A percentile compares a stretch with the other conserved stretches of the same genome.
Conservation (phyloP, 768 basidiomycete genomes). For the Russula abietina region DNA sequence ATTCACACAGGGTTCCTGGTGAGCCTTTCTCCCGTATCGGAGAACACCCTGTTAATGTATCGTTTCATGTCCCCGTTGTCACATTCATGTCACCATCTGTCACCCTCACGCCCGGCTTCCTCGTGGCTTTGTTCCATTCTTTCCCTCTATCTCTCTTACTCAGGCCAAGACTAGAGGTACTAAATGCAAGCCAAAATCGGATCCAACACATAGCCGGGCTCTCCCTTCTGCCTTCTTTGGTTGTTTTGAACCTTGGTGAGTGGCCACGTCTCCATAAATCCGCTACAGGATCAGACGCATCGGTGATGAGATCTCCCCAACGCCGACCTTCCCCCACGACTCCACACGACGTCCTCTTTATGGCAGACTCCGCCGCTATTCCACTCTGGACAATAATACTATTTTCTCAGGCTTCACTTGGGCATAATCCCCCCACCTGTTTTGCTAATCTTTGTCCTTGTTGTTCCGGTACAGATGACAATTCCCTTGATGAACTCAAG, state of each 20-base stretch:
- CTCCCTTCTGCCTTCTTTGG: constrained; percentile 53
- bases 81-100: constrained; percentile 17
- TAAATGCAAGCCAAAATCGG: constrained; percentile 76
- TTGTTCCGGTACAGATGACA: constrained; percentile 52
- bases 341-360: constrained; percentile 16
- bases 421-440: neutral
- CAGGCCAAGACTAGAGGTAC: constrained; percentile 60
- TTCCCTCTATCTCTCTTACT: constrained; percentile 3
- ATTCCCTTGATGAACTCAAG: constrained; percentile 52
- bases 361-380: constrained; percentile 19
- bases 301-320: constrained; percentile 18
- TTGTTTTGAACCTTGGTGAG: constrained; percentile 81
- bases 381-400: neutral
- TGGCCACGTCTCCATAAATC: constrained; percentile 25
- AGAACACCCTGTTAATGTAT: constrained; percentile 8
- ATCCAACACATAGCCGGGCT: constrained; percentile 56
- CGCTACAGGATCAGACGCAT: constrained; percentile 3
- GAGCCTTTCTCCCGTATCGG: constrained; percentile 30
- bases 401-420: constrained; percentile 13
- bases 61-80: constrained; percentile 24
- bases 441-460: constrained; percentile 20
- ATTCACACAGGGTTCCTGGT: constrained; percentile 64
- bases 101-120: constrained; percentile 10
- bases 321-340: constrained; percentile 19
- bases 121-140: constrained; percentile 20